Evolutionary conservation across 805 yeast genomes (phyloP), one percentile per base, ranked within the genome.

Genomic region (Starmerella lactis-condensi): DNA sequence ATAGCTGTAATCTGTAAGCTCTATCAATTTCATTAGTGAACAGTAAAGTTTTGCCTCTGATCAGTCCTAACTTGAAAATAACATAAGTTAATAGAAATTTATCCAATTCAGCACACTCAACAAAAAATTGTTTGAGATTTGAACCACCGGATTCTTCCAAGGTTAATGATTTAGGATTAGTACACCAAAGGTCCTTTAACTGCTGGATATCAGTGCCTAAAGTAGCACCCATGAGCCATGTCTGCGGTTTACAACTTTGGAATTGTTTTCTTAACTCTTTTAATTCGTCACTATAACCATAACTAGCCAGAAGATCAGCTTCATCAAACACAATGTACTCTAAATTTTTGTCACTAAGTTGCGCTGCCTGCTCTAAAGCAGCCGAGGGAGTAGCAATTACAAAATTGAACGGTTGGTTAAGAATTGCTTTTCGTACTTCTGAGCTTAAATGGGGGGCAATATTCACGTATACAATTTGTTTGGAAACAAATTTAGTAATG

Each of bases 181-280:
- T 70, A 54, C 95, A 85, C 53, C 76, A 83, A 46, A 67, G 67
- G 30, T 59, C 53, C 53, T 85, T 85, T 44, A 89, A 56, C 28
- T 65, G 68, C 37, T 77, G 70, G 40, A 85, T 69, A 39, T 85
- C 95, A 26, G 79, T 92, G 48, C 72, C 77, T 36, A 89, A 59
- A 3, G 98, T 89, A 2, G 98, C 98, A 54, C 93, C 77, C 96
- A 89, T 89, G 43, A 89, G 59, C 55, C 81, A 89, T 2, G 89
- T 73, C 57, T 89, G 98, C 42, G 78, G 59, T 13, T 22, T 9
- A 10, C 22, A 12, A 30, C 29, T 22, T 39, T 82, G 81, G 39
- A 83, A 56, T 39, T 55, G 65, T 17, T 63, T 60, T 6, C 75
- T 64, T 40, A 89, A 64, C 44, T 64, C 66, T 25, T 66, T 59